Evolutionary conservation across 768 basidiomycete species (phyloP), one percentile per base, ranked within the genome.

Genomic region (Calocybe indica): DNA sequence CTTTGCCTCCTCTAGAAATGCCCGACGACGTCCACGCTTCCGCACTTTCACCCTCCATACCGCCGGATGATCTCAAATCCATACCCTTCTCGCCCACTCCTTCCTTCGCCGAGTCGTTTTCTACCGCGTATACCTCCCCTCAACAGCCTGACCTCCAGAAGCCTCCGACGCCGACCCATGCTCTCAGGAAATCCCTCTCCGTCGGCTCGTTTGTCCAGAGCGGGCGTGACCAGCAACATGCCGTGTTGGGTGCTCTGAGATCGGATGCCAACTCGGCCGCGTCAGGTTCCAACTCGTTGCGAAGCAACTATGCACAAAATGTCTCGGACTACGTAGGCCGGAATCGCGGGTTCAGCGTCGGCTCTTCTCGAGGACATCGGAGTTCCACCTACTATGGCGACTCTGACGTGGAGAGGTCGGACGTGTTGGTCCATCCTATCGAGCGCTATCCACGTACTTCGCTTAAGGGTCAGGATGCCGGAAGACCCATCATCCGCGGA

Each of bases 151-250:
- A 41, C 46, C 55, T 46, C 58, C 59, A 43, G 53, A 58, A 49
- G 43, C 51, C 50, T 39, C 49, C 58, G 2, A 22, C 22, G 38
- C 63, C 69, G 14, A 57, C 70, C 14, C 66, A 70, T 40, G 63
- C 59, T 50, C 75, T 89, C 46, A 76, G 85, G 56, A 88, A 88
- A 68, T 84, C 86, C 29, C 65, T 85, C 50, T 89, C 88, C 14
- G 85, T 82, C 50, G 88, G 89, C 63, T 89, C 88, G 7, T 83
- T 89, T 62, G 74, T 78, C 42, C 69, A 67, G 33, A 69, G 70
- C 58, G 64, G 65, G 54, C 68, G 67, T 53, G 69, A 72, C 37
- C 61, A 61, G 42, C 49, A 63, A 29, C 53, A 33, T 33, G 30
- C n/a, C n/a, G 8, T 34, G 10, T 10, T 12, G 28, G 30, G 2